Conservation (phyloP, 169 alveolate genomes). For the Cryptosporidium viatorum region DNA sequence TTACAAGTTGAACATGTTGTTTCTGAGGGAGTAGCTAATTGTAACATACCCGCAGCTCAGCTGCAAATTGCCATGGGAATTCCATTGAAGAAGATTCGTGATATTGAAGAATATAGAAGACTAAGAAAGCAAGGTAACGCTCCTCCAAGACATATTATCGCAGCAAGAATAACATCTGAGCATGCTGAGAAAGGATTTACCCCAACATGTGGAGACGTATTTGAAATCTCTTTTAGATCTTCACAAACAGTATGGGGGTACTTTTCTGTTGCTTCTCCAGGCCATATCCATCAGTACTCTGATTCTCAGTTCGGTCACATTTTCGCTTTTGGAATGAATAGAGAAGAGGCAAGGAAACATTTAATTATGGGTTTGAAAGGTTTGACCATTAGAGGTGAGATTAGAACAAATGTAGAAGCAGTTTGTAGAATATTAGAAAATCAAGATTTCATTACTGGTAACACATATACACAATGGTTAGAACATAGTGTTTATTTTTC, state of each 20-base stretch:
- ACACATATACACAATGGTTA: conserved; percentile 79
- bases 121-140: conserved; percentile 75
- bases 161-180: conserved; percentile 90
- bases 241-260: conserved; percentile 86
- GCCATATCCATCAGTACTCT: conserved; percentile 88
- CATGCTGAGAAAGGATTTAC: conserved; percentile 88
- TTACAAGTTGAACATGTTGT: conserved; percentile 95
- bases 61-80: conserved; percentile 88
- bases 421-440: conserved; percentile 82
- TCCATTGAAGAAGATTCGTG: conserved; percentile 85
- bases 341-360: conserved; percentile 83
- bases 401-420: conserved; percentile 82
- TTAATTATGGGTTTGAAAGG: conserved; percentile 82
- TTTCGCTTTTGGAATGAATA: conserved; percentile 85
- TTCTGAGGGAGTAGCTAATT: conserved; percentile 92
- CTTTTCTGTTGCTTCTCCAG: conserved; percentile 84
- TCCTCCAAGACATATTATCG: conserved; percentile 81
- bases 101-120: conserved; percentile 74
- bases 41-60: conserved; percentile 86
- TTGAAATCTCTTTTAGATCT: conserved; percentile 79
- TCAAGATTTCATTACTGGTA: conserved; percentile 79
- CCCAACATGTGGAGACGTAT: conserved; percentile 87
- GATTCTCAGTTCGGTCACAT: conserved; percentile 92
- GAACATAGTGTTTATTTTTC: conserved; percentile 76
- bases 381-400: conserved; percentile 83